Percentiles rank a stretch among this genome's conserved stretches.
Conservation (phyloP, 169 alveolate species). For the Cystoisospora suis region DNA sequence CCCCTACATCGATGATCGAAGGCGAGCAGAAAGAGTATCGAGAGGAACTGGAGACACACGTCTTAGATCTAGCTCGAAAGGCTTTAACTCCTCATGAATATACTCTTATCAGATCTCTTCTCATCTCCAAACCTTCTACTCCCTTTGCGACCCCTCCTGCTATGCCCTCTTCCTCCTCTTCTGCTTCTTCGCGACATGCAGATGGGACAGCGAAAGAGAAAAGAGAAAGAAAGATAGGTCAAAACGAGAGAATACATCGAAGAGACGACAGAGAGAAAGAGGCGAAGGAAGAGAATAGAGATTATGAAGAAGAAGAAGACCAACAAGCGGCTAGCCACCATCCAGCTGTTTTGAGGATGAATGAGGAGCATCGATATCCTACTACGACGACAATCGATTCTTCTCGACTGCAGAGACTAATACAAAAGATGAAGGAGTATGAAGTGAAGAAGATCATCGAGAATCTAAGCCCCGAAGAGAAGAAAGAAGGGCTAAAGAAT, state of each 20-base stretch:
- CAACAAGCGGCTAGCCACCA: no score
- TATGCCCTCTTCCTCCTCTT: neutral
- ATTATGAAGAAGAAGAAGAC: neutral
- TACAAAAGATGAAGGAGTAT: slow-evolving; percentile 13
- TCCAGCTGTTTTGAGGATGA: no score
- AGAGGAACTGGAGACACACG: slow-evolving; percentile 9
- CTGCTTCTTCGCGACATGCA: neutral
- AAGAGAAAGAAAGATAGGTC: neutral
- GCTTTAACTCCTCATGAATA: slow-evolving; percentile 6
- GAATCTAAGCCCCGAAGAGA: neutral
- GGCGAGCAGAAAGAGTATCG: slow-evolving; percentile 24
- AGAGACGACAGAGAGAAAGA: neutral
- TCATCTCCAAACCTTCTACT: slow-evolving; percentile 18
- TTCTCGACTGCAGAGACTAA: neutral
- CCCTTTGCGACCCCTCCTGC: neutral
- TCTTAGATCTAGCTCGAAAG: slow-evolving; percentile 33
- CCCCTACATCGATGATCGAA: neutral
- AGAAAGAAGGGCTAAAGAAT: neutral
- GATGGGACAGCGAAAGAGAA: neutral
- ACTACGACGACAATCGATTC: no score
- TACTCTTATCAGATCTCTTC: slow-evolving; percentile 2
- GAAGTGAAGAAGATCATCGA: neutral
- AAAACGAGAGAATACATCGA: neutral
- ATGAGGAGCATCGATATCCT: no score
- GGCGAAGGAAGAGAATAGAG: neutral